phyloP scores from a whole-genome alignment of 1,139 yeast genomes.

The Blastobotrys serpentis region DNA sequence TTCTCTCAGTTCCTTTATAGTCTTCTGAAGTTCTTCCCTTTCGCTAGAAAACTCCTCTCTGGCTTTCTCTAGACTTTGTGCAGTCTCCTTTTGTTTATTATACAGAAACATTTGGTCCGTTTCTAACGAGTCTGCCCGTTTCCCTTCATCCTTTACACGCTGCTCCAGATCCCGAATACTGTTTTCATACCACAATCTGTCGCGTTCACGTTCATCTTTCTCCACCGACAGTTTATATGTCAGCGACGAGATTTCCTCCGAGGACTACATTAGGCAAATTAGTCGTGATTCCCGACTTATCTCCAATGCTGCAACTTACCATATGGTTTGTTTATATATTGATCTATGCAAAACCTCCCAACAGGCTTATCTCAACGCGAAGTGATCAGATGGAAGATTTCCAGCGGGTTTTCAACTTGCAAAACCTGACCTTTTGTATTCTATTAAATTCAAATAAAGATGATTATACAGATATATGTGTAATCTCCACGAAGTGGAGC shows the following conservation, averaged over 20 bases:
- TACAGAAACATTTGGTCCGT: constrained; percentile 45
- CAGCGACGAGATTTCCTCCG: constrained; percentile 30
- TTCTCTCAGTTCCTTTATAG: constrained; percentile 20
- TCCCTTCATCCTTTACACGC: constrained; percentile 36
- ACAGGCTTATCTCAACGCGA: too few relatives aligned
- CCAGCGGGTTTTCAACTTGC: too few relatives aligned
- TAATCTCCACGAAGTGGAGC: too few relatives aligned
- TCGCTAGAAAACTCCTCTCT: constrained; percentile 32
- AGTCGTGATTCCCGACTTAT: too few relatives aligned
- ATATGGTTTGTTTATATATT: too few relatives aligned
- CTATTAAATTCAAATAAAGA: too few relatives aligned
- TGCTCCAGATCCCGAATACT: constrained; percentile 35
- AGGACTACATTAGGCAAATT: too few relatives aligned
- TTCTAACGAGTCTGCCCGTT: constrained; percentile 38
- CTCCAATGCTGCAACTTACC: too few relatives aligned
- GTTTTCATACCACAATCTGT: constrained; percentile 37
- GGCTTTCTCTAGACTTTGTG: constrained; percentile 35
- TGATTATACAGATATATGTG: too few relatives aligned
- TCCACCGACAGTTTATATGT: constrained; percentile 38
- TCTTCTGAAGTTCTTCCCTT: constrained; percentile 29
- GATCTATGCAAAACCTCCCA: too few relatives aligned
- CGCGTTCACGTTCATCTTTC: constrained; percentile 37
- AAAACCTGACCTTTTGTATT: too few relatives aligned
- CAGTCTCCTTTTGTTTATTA: constrained; percentile 41
- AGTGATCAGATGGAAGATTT: too few relatives aligned